Evolutionary conservation across 768 basidiomycete species (phyloP).

Genomic region (Termitomyces sp.): DNA sequence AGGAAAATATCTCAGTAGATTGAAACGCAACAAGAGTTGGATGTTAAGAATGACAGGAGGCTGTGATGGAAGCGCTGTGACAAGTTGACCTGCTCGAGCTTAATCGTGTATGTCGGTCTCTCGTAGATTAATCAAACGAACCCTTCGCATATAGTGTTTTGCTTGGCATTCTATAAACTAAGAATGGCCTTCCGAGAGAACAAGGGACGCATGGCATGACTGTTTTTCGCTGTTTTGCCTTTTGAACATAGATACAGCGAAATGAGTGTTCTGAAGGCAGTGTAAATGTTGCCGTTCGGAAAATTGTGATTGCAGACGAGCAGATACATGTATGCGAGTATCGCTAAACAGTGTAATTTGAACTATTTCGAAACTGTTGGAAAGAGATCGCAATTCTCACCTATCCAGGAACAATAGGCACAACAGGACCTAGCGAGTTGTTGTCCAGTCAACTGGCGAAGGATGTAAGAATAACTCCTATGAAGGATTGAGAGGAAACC

Average conservation of each 20-base stretch:
- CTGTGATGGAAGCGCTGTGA: too few species aligned
- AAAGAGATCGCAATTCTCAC: background rate
- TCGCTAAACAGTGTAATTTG: slow-evolving; percentile 4
- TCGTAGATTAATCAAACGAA: background rate
- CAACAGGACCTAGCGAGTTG: slow-evolving; percentile 2
- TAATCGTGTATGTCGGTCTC: background rate
- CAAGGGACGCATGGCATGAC: slow-evolving; percentile 3
- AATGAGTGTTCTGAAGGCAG: slow-evolving; percentile 5
- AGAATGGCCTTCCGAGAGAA: slow-evolving; percentile 8
- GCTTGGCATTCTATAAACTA: background rate
- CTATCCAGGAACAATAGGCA: background rate
- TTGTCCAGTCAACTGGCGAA: slow-evolving; percentile 3
- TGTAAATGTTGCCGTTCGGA: slow-evolving; percentile 1
- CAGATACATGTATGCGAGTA: slow-evolving; percentile 3
- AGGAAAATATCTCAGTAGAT: slow-evolving; percentile 30
- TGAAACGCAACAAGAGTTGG: slow-evolving; percentile 27
- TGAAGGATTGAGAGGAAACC: background rate
- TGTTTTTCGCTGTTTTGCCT: slow-evolving; percentile 1
- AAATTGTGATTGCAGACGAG: background rate
- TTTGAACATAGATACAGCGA: background rate
- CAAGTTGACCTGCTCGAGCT: background rate
- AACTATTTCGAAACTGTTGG: background rate
- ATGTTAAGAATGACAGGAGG: slow-evolving; percentile 24
- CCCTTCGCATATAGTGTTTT: background rate
- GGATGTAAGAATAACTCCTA: slow-evolving; percentile 1